Percentiles rank a stretch among this genome's conserved stretches.
phyloP scores from a whole-genome alignment of 192 early-diverging fungal species.

The Funneliformis mosseae region DNA sequence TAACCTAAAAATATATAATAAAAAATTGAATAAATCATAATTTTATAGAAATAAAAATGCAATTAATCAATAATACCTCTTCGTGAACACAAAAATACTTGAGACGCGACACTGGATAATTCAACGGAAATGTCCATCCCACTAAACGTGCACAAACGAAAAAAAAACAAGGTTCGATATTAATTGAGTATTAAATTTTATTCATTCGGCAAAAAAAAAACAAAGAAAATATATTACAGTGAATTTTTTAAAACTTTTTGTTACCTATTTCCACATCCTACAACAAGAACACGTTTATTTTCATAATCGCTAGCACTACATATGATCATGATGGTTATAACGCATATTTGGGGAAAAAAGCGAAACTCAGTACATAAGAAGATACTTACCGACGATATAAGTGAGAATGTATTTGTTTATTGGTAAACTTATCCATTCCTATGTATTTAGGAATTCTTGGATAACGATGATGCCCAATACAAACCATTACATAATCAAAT shows the following conservation, averaged over 20 bases:
- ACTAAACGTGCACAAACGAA: background rate
- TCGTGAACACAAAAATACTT: conserved; percentile 52
- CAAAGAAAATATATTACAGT: too few relatives aligned
- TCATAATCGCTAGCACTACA: conserved; percentile 50
- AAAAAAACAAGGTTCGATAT: too few relatives aligned
- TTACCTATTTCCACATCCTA: conserved; percentile 57
- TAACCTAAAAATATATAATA: too few relatives aligned
- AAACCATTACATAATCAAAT: conserved; percentile 67
- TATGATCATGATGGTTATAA: background rate
- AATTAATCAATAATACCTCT: conserved; percentile 25
- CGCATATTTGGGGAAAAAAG: too few relatives aligned
- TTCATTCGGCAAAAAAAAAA: too few relatives aligned
- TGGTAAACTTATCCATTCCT: conserved; percentile 54
- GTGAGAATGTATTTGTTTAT: conserved; percentile 58
- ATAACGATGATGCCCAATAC: conserved; percentile 60
- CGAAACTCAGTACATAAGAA: too few relatives aligned
- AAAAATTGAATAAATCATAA: too few relatives aligned
- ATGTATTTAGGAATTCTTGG: conserved; percentile 55
- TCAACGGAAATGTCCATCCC: conserved; percentile 61
- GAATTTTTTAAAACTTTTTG: too few relatives aligned
- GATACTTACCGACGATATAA: conserved; percentile 49
- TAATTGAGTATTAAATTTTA: too few relatives aligned
- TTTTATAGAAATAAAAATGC: too few relatives aligned
- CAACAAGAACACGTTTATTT: conserved; percentile 56
- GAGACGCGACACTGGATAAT: conserved; percentile 54